Evolutionary conservation across 2,329 filamentous ascomycete genomes (phyloP).

Genomic region (Hansfordia pulvinata): DNA sequence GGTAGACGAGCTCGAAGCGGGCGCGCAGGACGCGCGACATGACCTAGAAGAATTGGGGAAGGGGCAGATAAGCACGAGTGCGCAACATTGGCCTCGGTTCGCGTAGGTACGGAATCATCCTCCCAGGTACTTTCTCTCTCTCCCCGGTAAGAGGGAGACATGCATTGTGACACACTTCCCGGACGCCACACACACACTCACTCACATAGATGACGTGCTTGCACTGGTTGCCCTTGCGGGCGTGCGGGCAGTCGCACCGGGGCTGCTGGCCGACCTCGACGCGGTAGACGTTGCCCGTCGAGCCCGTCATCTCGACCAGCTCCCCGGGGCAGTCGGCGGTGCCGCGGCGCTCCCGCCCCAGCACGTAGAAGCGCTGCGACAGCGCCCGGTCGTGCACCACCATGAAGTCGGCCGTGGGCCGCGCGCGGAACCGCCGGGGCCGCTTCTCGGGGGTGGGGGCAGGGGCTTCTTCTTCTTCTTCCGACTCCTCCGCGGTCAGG

Average conservation of each 20-base stretch:
- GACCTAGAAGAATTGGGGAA: too few relatives aligned
- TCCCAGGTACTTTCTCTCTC: too few relatives aligned
- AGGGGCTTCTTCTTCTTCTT: too few relatives aligned
- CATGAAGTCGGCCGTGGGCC: conserved; percentile 1
- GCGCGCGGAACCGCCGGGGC: conserved; percentile 2
- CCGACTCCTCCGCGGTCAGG: too few relatives aligned
- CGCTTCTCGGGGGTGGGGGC: too few relatives aligned
- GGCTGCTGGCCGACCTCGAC: conserved; percentile 38
- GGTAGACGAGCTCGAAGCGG: conserved; percentile 41
- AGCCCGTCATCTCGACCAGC: conserved; percentile 43
- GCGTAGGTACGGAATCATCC: too few relatives aligned
- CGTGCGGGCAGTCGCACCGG: conserved; percentile 42
- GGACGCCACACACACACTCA: too few relatives aligned
- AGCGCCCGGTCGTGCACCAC: conserved; percentile 1
- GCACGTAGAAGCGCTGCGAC: conserved; percentile 25
- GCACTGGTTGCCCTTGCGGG: conserved; percentile 40
- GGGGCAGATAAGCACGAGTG: too few relatives aligned
- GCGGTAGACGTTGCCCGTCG: conserved; percentile 52
- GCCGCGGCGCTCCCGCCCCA: conserved; percentile 22
- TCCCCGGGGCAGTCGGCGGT: conserved; percentile 30
- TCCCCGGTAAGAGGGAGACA: too few relatives aligned
- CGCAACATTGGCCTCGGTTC: too few relatives aligned
- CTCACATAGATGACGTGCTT: conserved; percentile 50
- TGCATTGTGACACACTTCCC: too few relatives aligned
- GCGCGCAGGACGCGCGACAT: conserved; percentile 46